These are phyloP conservation scores for Hygrophila difformis DNA, from an alignment of 257 asterid species.

Conservation along the genomic window DNA sequence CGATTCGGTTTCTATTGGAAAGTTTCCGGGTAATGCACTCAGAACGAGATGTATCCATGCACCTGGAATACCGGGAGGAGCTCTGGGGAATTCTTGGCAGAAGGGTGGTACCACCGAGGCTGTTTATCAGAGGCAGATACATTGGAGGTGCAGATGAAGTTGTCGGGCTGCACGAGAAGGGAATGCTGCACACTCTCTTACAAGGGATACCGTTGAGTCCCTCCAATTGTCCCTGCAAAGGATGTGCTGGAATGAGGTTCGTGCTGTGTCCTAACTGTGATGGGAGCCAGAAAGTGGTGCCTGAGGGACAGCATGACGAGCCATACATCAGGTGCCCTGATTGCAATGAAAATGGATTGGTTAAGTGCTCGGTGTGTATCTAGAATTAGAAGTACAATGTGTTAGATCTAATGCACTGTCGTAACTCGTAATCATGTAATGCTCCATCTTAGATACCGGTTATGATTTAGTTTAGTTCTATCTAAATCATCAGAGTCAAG, in stretches of 20 bases:
- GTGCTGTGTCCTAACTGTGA: slow-evolving; percentile 43
- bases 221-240: slow-evolving; percentile 32
- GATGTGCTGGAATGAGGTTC: slow-evolving; percentile 52
- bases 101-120: slow-evolving; percentile 62
- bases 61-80: slow-evolving; percentile 65
- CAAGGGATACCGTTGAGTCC: slow-evolving; percentile 43
- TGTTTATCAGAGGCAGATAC: slow-evolving; percentile 50
- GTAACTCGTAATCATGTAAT: slow-evolving; percentile 13
- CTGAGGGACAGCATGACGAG: slow-evolving; percentile 16
- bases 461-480: neutral
- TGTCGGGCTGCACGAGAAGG: slow-evolving; percentile 58
- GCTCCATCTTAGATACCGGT: neutral
- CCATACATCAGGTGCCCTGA: slow-evolving; percentile 30
- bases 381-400: slow-evolving; percentile 11
- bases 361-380: slow-evolving; percentile 56
- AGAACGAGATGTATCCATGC: slow-evolving; percentile 70
- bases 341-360: slow-evolving; percentile 79
- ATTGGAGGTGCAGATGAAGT: slow-evolving; percentile 82
- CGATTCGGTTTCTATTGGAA: slow-evolving; percentile 43
- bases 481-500: too few species aligned
- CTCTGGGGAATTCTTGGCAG: slow-evolving; percentile 46
- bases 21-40: slow-evolving; percentile 42
- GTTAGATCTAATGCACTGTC: neutral
- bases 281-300: slow-evolving; percentile 47
- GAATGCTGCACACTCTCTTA: slow-evolving; percentile 32